Evolutionary conservation across 2,329 filamentous ascomycete genomes (phyloP), one percentile per base, ranked within the genome.

Genomic region (Fusarium tjaetaba): DNA sequence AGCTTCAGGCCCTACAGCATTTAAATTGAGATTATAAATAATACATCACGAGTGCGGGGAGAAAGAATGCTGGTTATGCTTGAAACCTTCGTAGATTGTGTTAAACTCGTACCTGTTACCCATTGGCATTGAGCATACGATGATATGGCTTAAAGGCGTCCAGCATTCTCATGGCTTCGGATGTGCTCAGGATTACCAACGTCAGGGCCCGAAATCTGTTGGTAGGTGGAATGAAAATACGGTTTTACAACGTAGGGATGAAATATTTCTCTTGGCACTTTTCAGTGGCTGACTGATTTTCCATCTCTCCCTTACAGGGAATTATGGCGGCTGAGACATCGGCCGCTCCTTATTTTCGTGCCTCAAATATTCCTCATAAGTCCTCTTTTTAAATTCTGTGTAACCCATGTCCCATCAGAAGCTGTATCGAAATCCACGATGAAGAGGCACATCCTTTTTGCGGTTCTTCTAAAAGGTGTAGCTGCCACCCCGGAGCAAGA

Each of bases 361-460:
- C 10, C 26, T 48, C 6, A 48, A 48, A 7, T 48, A 48, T 2
- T 16, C 14, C 14, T 14, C 7, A 16, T 11, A 4, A 30, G 7
- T 8, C 4, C 3, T n/a, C 20, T 9, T n/a, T 8, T 11, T 48
- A 0, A 16, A 2, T 48, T 9, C 8, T 48, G 3, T 30, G 20
- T 49, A 13, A 30, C 14, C 5, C 4, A n/a, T 7, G 4, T 16
- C 10, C 4, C 46, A 5, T 13, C 4, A 18, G 14, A 30, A 30
- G 2, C 0, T 11, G 1, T 4, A 9, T 16, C 20, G 0, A 2
- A 16, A 1, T 4, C 2, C 2, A 15, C 4, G 3, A 49, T 49
- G 20, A 49, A n/a, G 6, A n/a, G 3, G 9, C 10, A 30, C 1
- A 49, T 30, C 0, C 6, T 49, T 7, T 30, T 30, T n/a, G 46